phyloP scores from a whole-genome alignment of 108 stramenopile genomes.

The Heterococcus sp. region DNA sequence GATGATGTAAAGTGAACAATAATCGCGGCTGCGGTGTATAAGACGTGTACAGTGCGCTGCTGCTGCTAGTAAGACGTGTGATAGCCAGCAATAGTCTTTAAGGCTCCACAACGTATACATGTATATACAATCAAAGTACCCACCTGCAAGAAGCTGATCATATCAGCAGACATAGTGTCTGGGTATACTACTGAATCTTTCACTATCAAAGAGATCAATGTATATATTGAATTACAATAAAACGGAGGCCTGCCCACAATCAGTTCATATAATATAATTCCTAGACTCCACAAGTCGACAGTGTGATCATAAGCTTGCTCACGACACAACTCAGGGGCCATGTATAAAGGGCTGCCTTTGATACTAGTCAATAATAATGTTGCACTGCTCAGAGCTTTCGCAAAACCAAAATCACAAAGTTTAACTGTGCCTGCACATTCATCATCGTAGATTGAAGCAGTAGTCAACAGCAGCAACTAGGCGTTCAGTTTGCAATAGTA shows the following conservation, averaged over 20 bases:
- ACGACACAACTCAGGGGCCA: conserved; percentile 68
- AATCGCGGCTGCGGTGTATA: not conserved
- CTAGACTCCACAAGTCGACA: conserved; percentile 67
- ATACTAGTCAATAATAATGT: conserved; percentile 67
- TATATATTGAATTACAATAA: conserved; percentile 66
- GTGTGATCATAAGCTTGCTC: conserved; percentile 68
- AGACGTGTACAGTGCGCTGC: not conserved
- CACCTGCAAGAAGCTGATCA: conserved; percentile 52
- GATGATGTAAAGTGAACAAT: not conserved
- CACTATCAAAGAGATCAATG: conserved; percentile 67
- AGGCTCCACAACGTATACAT: not conserved
- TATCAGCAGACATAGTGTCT: conserved; percentile 28
- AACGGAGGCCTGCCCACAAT: conserved; percentile 66
- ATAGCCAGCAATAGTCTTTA: not conserved
- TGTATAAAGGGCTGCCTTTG: conserved; percentile 71
- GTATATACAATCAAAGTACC: not conserved
- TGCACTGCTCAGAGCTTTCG: conserved; percentile 59
- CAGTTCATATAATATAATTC: conserved; percentile 67
- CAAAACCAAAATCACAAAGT: conserved; percentile 72
- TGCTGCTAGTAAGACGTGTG: not conserved
- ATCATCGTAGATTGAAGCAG: too few species aligned
- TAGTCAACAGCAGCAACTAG: too few species aligned
- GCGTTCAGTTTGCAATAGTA: too few species aligned
- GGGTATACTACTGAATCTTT: conserved; percentile 64
- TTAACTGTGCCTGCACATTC: too few species aligned